phyloP scores from a whole-genome alignment of 352 stramenopile genomes.

The Globisporangium spiculum region DNA sequence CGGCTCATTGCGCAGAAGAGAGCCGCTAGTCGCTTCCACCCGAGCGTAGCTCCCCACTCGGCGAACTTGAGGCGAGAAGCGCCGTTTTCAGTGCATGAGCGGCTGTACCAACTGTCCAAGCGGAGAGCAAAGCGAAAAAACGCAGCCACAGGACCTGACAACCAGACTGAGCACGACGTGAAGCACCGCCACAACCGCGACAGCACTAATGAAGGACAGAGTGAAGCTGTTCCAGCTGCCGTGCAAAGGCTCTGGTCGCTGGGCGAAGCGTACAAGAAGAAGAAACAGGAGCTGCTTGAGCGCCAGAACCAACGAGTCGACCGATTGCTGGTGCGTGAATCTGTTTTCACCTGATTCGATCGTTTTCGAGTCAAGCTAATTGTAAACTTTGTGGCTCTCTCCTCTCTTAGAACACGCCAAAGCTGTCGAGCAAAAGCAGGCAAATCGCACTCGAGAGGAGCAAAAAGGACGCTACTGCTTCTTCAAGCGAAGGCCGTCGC shows the following conservation, averaged over 20 bases:
- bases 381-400: not conserved
- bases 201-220: not conserved
- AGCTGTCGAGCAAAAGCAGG: slow-evolving; percentile 48
- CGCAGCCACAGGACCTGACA: not conserved
- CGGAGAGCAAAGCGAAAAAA: slow-evolving; percentile 2
- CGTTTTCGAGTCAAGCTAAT: not conserved
- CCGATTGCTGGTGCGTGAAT: slow-evolving; percentile 32
- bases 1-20: slow-evolving; percentile 24
- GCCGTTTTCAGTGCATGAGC: slow-evolving; percentile 36
- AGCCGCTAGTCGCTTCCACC: slow-evolving; percentile 19
- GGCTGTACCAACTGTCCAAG: slow-evolving; percentile 50
- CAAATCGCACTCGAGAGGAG: slow-evolving; percentile 35
- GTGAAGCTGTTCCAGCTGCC: slow-evolving; percentile 14
- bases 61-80: slow-evolving; percentile 31
- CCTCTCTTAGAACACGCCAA: slow-evolving; percentile 30
- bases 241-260: slow-evolving; percentile 37
- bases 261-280: slow-evolving; percentile 41
- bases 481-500: not conserved
- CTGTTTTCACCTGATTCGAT: not conserved
- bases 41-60: slow-evolving; percentile 53
- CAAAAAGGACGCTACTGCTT: slow-evolving; percentile 11
- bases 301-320: slow-evolving; percentile 29
- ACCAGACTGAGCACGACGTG: slow-evolving; percentile 5
- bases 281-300: slow-evolving; percentile 30
- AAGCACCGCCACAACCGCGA: not conserved